These are phyloP conservation scores for Phytophthora palmivora DNA, from an alignment of 352 stramenopile species.

Conservation along the genomic window DNA sequence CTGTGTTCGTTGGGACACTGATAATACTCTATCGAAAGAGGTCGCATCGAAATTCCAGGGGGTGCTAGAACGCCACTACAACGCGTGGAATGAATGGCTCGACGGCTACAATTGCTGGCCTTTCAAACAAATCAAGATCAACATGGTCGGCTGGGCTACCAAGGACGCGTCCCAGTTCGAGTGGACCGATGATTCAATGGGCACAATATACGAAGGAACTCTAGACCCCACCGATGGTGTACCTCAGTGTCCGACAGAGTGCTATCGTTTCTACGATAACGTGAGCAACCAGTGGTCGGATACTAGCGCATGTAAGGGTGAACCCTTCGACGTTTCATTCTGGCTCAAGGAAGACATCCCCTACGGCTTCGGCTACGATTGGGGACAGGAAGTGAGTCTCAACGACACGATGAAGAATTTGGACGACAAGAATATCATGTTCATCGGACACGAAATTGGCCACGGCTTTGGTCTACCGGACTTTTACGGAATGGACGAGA, in stretches of 20 bases:
- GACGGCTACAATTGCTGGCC: conserved; percentile 36
- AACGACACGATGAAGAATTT: conserved; percentile 25
- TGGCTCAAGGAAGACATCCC: conserved; percentile 33
- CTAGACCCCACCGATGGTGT: conserved; percentile 5
- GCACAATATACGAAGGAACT: conserved; percentile 17
- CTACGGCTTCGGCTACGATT: conserved; percentile 31
- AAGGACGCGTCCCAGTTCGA: conserved; percentile 26
- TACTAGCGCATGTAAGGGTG: conserved; percentile 25
- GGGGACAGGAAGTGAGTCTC: conserved; percentile 34
- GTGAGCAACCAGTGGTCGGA: conserved; percentile 31
- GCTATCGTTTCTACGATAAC: conserved; percentile 27
- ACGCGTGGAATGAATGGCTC: conserved; percentile 35
- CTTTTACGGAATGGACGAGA: conserved; percentile 25
- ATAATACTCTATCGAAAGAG: conserved; percentile 3
- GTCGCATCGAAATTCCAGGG: conserved; percentile 18
- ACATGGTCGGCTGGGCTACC: conserved; percentile 33
- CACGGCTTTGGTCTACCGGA: conserved; percentile 32
- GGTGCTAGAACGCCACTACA: conserved; percentile 25
- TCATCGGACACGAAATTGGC: conserved; percentile 33
- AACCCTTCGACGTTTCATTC: conserved; percentile 33
- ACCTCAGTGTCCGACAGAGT: conserved; percentile 23
- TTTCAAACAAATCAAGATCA: conserved; percentile 27
- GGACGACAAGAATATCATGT: conserved; percentile 27
- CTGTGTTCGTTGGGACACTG: conserved; percentile 27
- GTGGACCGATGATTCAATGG: conserved; percentile 24